These are phyloP conservation scores for Phytopythium litorale DNA, from an alignment of 352 stramenopile species.

Conservation along the genomic window DNA sequence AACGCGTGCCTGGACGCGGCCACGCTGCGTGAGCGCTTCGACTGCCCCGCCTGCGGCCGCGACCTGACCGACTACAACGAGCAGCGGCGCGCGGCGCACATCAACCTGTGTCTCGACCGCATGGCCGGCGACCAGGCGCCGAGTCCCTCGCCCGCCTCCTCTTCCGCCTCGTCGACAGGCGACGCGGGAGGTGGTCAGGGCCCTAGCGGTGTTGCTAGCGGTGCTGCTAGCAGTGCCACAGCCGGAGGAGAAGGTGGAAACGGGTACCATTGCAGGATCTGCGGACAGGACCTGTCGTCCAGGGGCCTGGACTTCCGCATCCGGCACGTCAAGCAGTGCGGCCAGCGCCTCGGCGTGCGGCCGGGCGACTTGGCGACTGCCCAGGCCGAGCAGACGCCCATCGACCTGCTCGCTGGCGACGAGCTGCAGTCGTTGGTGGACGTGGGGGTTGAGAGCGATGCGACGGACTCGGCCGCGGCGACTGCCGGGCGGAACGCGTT, in stretches of 20 bases:
- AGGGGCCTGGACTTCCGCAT: conserved; percentile 43
- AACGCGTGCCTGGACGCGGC: conserved; percentile 70
- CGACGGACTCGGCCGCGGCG: background rate
- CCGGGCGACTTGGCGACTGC: conserved; percentile 33
- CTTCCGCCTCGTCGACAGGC: background rate
- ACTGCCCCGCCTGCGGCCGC: conserved; percentile 54
- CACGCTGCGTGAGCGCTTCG: conserved; percentile 22
- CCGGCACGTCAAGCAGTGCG: conserved; percentile 78
- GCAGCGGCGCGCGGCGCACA: conserved; percentile 57
- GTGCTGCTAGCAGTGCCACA: background rate
- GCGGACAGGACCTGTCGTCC: conserved; percentile 40
- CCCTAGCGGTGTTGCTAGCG: background rate
- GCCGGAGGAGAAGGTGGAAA: background rate
- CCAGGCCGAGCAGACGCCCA: background rate
- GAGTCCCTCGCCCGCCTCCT: background rate
- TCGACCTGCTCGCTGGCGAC: background rate
- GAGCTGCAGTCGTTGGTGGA: background rate
- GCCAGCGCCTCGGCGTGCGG: conserved; percentile 59
- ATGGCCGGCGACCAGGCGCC: background rate
- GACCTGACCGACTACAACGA: conserved; percentile 66
- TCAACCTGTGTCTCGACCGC: conserved; percentile 63
- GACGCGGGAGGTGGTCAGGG: background rate
- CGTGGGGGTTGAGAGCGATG: background rate
- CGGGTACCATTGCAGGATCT: conserved; percentile 66
- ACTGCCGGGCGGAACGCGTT: conserved; percentile 36